Conservation (phyloP, 2,329 filamentous ascomycete species). For the Grosmannia serpens region DNA sequence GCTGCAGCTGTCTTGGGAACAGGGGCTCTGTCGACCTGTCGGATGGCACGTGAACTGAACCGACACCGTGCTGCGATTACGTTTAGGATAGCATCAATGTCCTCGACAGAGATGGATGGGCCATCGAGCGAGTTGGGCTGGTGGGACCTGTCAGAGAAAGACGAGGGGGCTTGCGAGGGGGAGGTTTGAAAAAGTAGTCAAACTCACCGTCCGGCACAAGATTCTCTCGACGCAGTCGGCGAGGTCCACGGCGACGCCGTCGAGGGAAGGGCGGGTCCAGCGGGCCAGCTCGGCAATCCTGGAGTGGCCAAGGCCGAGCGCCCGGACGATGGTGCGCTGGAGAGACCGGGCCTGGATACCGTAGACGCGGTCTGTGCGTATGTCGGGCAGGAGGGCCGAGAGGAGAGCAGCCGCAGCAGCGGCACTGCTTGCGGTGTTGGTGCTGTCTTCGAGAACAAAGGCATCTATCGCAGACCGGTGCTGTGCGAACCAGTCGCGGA, state of each 20-base stretch:
- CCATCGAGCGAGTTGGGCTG: conserved; percentile 30
- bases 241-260: conserved; percentile 59
- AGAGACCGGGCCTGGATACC: conserved; percentile 51
- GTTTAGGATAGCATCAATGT: conserved; percentile 58
- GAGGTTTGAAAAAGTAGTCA: not conserved
- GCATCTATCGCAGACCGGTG: conserved; percentile 32
- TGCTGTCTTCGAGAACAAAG: not conserved
- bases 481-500: conserved; percentile 56
- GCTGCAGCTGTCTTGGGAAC: not conserved
- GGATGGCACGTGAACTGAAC: conserved; percentile 58
- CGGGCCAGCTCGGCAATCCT: conserved; percentile 49
- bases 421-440: no score
- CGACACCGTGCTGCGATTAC: conserved; percentile 54
- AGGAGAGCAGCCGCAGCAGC: conserved; percentile 44
- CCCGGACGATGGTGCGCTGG: conserved; percentile 54
- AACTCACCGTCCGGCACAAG: conserved; percentile 45
- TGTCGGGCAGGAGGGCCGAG: conserved; percentile 65
- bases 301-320: conserved; percentile 51
- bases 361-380: conserved; percentile 68
- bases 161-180: no score
- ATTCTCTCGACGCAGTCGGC: conserved; percentile 59
- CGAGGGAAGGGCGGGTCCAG: conserved; percentile 46
- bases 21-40: conserved; percentile 17
- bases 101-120: conserved; percentile 50
- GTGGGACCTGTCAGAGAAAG: conserved; percentile 15